Conservation (phyloP, 768 basidiomycete genomes). For the Sutorius australiensis region DNA sequence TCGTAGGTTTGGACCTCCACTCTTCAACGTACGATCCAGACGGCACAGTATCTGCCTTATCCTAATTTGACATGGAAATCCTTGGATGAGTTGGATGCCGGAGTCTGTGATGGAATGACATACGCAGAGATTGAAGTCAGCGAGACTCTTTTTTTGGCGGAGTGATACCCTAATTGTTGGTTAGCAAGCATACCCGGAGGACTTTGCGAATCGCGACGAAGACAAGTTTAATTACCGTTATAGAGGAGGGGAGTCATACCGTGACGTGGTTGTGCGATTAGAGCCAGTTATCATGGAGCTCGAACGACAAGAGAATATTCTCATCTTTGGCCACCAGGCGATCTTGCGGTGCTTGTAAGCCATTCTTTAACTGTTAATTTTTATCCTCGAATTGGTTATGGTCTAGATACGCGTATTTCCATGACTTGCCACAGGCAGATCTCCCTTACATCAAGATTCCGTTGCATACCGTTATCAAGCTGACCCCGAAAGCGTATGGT, state of each 20-base stretch:
- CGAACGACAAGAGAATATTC: slow-evolving; percentile 94
- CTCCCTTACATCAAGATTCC: slow-evolving; percentile 98
- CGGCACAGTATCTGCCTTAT: slow-evolving; percentile 76
- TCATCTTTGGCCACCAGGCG: slow-evolving; percentile 96
- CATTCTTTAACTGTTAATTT: background rate
- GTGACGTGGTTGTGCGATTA: slow-evolving; percentile 91
- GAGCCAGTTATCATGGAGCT: slow-evolving; percentile 99
- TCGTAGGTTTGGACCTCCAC: slow-evolving; percentile 99
- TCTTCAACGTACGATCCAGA: slow-evolving; percentile 87
- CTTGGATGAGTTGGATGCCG: slow-evolving; percentile 95
- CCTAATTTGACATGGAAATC: slow-evolving; percentile 98
- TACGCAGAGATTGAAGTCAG: slow-evolving; percentile 96
- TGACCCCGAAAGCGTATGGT: slow-evolving; percentile 97
- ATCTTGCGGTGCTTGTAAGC: slow-evolving; percentile 76
- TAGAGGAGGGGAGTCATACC: slow-evolving; percentile 94
- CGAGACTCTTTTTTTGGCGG: background rate
- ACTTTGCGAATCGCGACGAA: slow-evolving; percentile 96
- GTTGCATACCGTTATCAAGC: slow-evolving; percentile 94
- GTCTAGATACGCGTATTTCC: slow-evolving; percentile 92
- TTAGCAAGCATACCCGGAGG: slow-evolving; percentile 93
- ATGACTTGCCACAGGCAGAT: slow-evolving; percentile 85
- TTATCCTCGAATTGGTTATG: background rate
- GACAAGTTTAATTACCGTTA: slow-evolving; percentile 99
- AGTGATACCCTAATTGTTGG: background rate
- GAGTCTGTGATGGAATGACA: slow-evolving; percentile 99